Conservation (phyloP, 768 basidiomycete species). For the Artomyces pyxidatus region DNA sequence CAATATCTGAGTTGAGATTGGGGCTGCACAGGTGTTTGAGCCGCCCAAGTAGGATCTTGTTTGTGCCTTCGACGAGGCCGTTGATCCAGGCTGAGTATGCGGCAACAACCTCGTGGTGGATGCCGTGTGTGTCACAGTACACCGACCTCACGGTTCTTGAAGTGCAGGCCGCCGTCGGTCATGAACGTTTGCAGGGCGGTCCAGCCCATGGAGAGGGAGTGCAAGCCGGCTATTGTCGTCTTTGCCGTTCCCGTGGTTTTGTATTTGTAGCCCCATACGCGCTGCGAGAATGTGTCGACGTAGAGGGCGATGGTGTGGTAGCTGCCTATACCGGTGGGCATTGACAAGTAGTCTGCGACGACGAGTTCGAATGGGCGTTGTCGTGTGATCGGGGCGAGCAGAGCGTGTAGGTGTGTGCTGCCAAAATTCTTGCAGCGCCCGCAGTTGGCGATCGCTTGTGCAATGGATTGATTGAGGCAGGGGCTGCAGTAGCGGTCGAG, state of each 20-base stretch:
- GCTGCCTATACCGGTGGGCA: slow-evolving; percentile 27
- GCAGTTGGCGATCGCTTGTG: slow-evolving; percentile 16
- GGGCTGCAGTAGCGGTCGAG: slow-evolving; percentile 23
- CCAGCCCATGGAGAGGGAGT: slow-evolving; percentile 19
- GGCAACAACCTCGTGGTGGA: slow-evolving; percentile 16
- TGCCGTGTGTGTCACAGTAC: slow-evolving; percentile 20
- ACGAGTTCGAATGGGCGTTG: slow-evolving; percentile 32
- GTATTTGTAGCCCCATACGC: slow-evolving; percentile 21
- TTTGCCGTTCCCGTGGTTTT: slow-evolving; percentile 23
- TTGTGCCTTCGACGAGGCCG: slow-evolving; percentile 27
- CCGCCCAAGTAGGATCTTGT: slow-evolving; percentile 22
- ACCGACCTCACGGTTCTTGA: slow-evolving; percentile 25
- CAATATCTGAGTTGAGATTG: slow-evolving; percentile 22
- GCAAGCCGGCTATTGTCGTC: slow-evolving; percentile 17
- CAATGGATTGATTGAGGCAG: slow-evolving; percentile 17
- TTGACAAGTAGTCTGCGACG: slow-evolving; percentile 27
- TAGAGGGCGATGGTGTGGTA: slow-evolving; percentile 23
- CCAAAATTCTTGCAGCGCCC: slow-evolving; percentile 26
- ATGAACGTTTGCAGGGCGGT: slow-evolving; percentile 25
- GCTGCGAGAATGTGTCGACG: slow-evolving; percentile 20
- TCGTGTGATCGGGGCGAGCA: slow-evolving; percentile 29
- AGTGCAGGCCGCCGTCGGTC: slow-evolving; percentile 30
- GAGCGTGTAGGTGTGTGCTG: slow-evolving; percentile 22
- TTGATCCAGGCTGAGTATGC: slow-evolving; percentile 37
- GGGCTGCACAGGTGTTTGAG: slow-evolving; percentile 28